phyloP scores from a whole-genome alignment of 192 early-diverging fungal species.

The Chytriomyces sp. region DNA sequence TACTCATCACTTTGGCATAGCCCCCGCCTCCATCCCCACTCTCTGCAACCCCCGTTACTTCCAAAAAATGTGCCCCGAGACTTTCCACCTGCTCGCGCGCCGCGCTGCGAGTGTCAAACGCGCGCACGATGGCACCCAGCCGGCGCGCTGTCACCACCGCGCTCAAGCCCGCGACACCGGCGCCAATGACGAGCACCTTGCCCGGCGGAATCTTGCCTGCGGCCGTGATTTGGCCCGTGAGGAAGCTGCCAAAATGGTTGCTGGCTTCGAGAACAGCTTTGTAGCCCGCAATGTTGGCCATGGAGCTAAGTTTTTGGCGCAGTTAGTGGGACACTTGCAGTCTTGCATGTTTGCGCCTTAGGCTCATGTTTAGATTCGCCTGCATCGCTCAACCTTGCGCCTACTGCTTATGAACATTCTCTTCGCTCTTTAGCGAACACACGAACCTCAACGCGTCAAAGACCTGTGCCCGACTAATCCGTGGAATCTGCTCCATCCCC shows the following conservation, averaged over 20 bases:
- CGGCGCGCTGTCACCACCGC: slow-evolving; percentile 40
- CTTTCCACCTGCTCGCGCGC: slow-evolving; percentile 38
- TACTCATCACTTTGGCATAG: slow-evolving; percentile 39
- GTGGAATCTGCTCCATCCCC: slow-evolving; percentile 35
- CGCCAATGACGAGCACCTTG: slow-evolving; percentile 42
- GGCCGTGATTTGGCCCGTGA: slow-evolving; percentile 44
- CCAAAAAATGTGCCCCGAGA: slow-evolving; percentile 40
- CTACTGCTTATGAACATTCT: too few relatives aligned
- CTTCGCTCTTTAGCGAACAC: slow-evolving; percentile 18
- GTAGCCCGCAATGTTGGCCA: slow-evolving; percentile 46
- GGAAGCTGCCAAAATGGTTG: slow-evolving; percentile 39
- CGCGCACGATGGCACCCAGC: slow-evolving; percentile 42
- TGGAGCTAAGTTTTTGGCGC: slow-evolving; percentile 16
- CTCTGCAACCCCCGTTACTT: slow-evolving; percentile 33
- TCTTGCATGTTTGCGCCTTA: too few relatives aligned
- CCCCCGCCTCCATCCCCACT: slow-evolving; percentile 37
- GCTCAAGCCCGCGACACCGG: slow-evolving; percentile 41
- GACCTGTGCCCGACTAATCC: slow-evolving; percentile 37
- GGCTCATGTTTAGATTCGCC: too few relatives aligned
- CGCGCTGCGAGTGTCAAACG: slow-evolving; percentile 39
- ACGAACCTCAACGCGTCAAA: slow-evolving; percentile 39
- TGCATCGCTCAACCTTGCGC: too few relatives aligned
- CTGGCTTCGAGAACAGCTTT: slow-evolving; percentile 40
- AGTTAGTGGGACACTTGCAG: not conserved
- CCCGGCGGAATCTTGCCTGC: slow-evolving; percentile 44